Conservation (phyloP, 1,139 yeast genomes). For the Hansenula sp. region DNA sequence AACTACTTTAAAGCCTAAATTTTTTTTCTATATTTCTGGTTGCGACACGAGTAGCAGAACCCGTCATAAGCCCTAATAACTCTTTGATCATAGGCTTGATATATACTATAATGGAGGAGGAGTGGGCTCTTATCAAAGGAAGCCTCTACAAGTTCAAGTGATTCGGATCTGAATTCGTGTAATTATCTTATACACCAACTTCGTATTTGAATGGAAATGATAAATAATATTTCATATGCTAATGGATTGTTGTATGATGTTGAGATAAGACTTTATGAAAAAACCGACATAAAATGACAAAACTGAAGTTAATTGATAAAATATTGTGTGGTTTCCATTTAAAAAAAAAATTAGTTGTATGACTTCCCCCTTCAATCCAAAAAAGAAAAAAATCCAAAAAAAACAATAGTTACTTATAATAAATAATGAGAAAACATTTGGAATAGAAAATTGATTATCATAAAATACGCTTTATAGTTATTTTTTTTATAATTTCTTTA, state of each 20-base stretch:
- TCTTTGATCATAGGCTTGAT: too few relatives aligned
- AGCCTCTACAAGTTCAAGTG: too few relatives aligned
- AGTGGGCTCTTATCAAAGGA: too few relatives aligned
- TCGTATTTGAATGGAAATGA: too few relatives aligned
- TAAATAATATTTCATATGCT: background rate
- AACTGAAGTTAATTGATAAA: background rate
- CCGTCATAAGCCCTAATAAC: too few relatives aligned
- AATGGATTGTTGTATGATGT: background rate
- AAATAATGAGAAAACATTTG: conserved; percentile 2
- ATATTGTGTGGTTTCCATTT: background rate
- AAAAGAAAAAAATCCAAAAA: background rate
- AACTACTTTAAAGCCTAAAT: too few relatives aligned
- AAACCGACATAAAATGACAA: background rate
- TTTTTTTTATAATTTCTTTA: background rate
- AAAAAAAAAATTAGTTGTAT: background rate
- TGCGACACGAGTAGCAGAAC: too few relatives aligned
- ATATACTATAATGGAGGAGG: too few relatives aligned
- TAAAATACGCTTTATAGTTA: background rate
- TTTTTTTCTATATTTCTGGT: too few relatives aligned
- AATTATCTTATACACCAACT: too few relatives aligned
- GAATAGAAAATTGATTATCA: background rate
- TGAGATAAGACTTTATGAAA: background rate
- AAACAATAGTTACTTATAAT: background rate
- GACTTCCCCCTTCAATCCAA: background rate
- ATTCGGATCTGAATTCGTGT: too few relatives aligned